Conservation (phyloP, 73 alveolate genomes). For the Uronychia setigera region DNA sequence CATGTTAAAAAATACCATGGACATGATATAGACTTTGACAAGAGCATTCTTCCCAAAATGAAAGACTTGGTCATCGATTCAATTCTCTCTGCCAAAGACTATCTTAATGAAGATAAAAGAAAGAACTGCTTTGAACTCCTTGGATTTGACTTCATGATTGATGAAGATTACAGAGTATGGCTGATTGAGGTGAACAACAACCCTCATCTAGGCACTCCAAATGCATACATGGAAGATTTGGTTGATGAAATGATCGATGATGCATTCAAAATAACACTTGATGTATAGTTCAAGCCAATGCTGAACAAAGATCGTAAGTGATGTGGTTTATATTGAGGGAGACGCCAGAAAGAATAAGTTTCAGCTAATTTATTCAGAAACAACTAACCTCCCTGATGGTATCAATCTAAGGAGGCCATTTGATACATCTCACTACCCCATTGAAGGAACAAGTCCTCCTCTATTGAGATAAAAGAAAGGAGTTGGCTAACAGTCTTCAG, state of each 20-base stretch:
- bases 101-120: slow-evolving; percentile 54
- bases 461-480: neutral
- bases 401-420: neutral
- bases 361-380: no score
- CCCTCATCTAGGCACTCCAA: slow-evolving; percentile 67
- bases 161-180: slow-evolving; percentile 79
- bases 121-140: slow-evolving; percentile 69
- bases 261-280: slow-evolving; percentile 25
- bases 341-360: neutral
- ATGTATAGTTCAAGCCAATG: neutral
- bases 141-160: slow-evolving; percentile 80
- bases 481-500: no score
- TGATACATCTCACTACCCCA: neutral
- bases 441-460: neutral
- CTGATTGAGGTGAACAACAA: slow-evolving; percentile 75
- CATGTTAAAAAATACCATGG: neutral
- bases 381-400: no score
- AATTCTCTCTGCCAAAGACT: slow-evolving; percentile 53
- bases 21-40: neutral
- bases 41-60: slow-evolving; percentile 18
- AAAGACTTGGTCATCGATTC: slow-evolving; percentile 70
- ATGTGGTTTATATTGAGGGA: neutral
- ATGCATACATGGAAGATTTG: slow-evolving; percentile 6
- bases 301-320: neutral
- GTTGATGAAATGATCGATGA: slow-evolving; percentile 34